Percentiles rank a stretch among this genome's conserved stretches.
Evolutionary conservation across 148 eudicot species (phyloP).

Genomic region (Limonium bicolor): DNA sequence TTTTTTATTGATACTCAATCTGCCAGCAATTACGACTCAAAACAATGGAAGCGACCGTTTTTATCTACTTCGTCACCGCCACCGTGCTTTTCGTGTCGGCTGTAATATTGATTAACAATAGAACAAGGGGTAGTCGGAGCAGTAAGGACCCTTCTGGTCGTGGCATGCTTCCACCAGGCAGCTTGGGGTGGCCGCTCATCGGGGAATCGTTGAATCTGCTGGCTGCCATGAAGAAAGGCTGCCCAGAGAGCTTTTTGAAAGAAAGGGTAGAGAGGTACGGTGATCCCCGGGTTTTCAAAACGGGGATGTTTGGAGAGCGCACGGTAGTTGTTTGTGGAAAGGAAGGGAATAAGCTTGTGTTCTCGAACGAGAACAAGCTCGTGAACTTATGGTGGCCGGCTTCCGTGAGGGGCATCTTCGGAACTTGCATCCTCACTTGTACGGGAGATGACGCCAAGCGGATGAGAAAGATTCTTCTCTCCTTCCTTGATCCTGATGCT

Average conservation of each 20-base stretch:
- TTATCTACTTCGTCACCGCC: too few relatives aligned
- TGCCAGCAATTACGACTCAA: too few relatives aligned
- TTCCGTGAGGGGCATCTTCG: conserved; percentile 23
- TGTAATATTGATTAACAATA: too few relatives aligned
- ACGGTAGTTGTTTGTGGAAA: conserved; percentile 22
- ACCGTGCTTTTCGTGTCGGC: too few relatives aligned
- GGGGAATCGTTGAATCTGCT: conserved; percentile 26
- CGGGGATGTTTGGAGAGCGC: conserved; percentile 16
- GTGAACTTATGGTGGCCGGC: conserved; percentile 33
- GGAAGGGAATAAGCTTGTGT: conserved; percentile 28
- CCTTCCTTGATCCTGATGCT: conserved; percentile 23
- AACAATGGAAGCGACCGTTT: too few relatives aligned
- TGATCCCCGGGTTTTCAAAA: conserved; percentile 19
- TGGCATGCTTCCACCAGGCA: conserved; percentile 35
- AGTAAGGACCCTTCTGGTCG: too few relatives aligned
- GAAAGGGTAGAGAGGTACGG: conserved; percentile 15
- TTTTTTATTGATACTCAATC: too few relatives aligned
- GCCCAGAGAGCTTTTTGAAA: conserved; percentile 17
- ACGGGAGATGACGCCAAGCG: conserved; percentile 13
- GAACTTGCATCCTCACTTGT: conserved; percentile 8
- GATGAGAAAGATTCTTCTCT: conserved; percentile 15
- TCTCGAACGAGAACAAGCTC: conserved; percentile 31
- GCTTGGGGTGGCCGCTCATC: conserved; percentile 25
- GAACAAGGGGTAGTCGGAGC: too few relatives aligned
- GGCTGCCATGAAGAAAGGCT: conserved; percentile 11